Percentiles rank a stretch among this genome's conserved stretches.
Evolutionary conservation across 2,329 filamentous ascomycete genomes (phyloP).

Genomic region (Penicillium expansum): DNA sequence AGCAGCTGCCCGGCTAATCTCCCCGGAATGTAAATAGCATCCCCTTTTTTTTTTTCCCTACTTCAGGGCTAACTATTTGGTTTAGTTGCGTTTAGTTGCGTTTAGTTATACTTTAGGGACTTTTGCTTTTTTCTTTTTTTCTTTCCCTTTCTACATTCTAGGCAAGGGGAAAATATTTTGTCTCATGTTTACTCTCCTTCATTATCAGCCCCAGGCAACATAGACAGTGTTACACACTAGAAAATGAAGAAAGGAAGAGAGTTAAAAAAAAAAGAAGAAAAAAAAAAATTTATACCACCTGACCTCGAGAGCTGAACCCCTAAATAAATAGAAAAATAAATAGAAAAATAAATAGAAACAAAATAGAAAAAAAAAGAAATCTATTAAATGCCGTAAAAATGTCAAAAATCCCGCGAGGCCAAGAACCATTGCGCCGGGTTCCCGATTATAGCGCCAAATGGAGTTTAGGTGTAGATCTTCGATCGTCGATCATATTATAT

Average conservation of each 20-base stretch:
- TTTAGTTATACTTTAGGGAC: not conserved
- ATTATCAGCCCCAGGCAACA: constrained; percentile 22
- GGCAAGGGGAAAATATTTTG: constrained; percentile 14
- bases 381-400: not conserved
- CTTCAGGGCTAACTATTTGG: not conserved
- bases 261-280: constrained; percentile 6
- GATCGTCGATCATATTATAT: constrained; percentile 13
- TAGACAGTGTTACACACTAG: constrained; percentile 23
- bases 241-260: constrained; percentile 8
- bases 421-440: constrained; percentile 23
- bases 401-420: constrained; percentile 6
- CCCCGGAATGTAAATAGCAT: constrained; percentile 14
- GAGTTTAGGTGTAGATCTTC: constrained; percentile 27
- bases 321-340: not conserved
- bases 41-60: not conserved
- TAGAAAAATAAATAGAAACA: not conserved
- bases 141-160: constrained; percentile 1
- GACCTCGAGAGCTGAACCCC: constrained; percentile 10
- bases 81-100: not conserved
- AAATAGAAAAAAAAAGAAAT: not conserved
- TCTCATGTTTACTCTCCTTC: constrained; percentile 17
- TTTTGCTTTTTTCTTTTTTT: not conserved
- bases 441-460: constrained; percentile 23
- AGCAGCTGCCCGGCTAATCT: constrained; percentile 17
- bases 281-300: constrained; percentile 11